Evolutionary conservation across 345 rosid genomes (phyloP), one percentile per base, ranked within the genome.

Genomic region (Eucalyptus cloeziana): DNA sequence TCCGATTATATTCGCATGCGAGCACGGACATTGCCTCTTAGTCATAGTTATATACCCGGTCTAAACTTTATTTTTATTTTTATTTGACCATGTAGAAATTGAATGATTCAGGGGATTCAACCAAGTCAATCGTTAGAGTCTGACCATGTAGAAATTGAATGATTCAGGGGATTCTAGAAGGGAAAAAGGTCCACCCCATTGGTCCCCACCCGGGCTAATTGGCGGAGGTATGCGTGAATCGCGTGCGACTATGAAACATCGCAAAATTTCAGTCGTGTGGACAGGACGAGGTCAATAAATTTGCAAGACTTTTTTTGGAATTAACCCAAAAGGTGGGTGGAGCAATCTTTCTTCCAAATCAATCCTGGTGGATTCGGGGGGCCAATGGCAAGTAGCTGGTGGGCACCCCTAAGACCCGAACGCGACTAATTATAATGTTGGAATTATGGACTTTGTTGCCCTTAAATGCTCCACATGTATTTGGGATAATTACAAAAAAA

Each of bases 1-100:
- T 64, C 9, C 5, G 37, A n/a, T 30, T n/a, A 14, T 14, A n/a
- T n/a, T 15, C 10, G 2, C 76, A 4, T 0, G 10, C 76, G 2
- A 6, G 16, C 69, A 60, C 0, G 11, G 62, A 6, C 69, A 62
- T 15, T 15, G 40, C 21, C 76, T n/a, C 76, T 7, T n/a, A 15
- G 5, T 30, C 8, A n/a, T 31, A 67, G 79, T 67, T 15, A 31
- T 7, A 15, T 31, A 67, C 22, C 22, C 11, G 79, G 10, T 67
- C 22, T 62, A 62, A 67, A 4, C 19, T 7, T 3, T 2, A 7
- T 4, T 7, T 13, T 64, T 8, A 22, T 56, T 56, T 31, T n/a
- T n/a, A n/a, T 40, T 5, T 40, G 40, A 40, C 40, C 40, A 40
- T 40, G 40, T 40, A 40, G 40, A 40, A 5, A 1, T 40, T 40